Base-by-base conservation (phyloP, 129 eudicot genomes). In the Tagetes patula region DNA sequence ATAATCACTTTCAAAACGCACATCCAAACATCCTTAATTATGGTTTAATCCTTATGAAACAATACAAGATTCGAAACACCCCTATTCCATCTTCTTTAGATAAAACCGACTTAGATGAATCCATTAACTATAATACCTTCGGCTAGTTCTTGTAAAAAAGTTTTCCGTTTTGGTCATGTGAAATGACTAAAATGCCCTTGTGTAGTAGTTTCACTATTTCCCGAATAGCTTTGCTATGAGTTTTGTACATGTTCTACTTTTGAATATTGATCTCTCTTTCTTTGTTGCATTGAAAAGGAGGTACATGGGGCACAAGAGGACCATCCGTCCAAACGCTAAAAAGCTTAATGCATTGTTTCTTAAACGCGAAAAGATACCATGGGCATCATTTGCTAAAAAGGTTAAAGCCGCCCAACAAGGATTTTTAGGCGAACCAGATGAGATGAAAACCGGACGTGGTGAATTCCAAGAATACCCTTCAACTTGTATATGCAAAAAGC, bases 351-450 rank as follows among this genome's bases (percentile, higher is more conserved):
- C 97, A 61, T 78, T 88, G 76, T 90, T 94, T 58, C 72, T 72
- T 64, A 83, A 81, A 72, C 84, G 93, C 31, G 87, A 86, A n/a
- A 81, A 82, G 66, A 74, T 94, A 79, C 83, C 85, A 42, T 94
- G 98, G 98, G 82, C 61, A 59, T 84, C 91, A 5, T 94, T 94
- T 67, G 87, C 98, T 39, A 88, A 73, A 74, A 94, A 94, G 86
- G 96, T 94, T 20, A 87, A 83, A 79, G 92, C 97, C 13, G 85
- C 93, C 82, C 98, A 94, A 79, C 87, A 91, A 83, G 98, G 97
- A 62, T 94, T 94, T 81, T 86, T 94, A 85, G 98, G 97, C 10
- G 97, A 90, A 81, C 98, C 98, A 3, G 93, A 88, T 54, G 98
- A 94, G 77, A 84, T 90, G 83, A 93, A 76, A 80, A 86, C 82